phyloP scores from a whole-genome alignment of 2,329 filamentous ascomycete genomes.

The Clonostachys solani region DNA sequence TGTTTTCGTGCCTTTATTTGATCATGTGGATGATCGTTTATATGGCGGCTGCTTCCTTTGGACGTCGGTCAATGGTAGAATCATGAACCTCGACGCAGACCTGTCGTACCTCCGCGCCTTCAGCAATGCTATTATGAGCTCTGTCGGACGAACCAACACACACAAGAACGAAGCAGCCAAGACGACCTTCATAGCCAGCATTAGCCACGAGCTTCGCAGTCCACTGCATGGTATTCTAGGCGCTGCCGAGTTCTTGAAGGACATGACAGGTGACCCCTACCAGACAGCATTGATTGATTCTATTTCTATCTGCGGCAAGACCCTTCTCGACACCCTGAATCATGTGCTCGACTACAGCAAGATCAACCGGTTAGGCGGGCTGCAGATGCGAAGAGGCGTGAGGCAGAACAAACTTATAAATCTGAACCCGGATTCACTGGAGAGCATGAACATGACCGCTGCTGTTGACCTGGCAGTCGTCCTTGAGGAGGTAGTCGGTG shows the following conservation, averaged over 20 bases:
- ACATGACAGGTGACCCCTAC: conserved; percentile 27
- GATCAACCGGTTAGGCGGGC: conserved; percentile 25
- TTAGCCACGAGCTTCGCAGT: conserved; percentile 53
- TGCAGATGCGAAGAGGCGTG: conserved; percentile 11
- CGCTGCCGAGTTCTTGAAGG: conserved; percentile 42
- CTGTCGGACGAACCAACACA: conserved; percentile 49
- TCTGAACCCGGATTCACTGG: conserved; percentile 17
- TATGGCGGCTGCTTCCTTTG: conserved; percentile 27
- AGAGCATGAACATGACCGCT: conserved; percentile 21
- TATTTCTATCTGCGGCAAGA: conserved; percentile 40
- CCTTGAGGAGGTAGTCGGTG: conserved; percentile 31
- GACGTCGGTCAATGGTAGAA: conserved; percentile 21
- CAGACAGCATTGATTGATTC: conserved; percentile 37
- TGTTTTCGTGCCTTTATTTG: conserved; percentile 27
- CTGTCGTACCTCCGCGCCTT: conserved; percentile 24
- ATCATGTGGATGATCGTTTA: conserved; percentile 24
- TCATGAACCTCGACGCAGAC: conserved; percentile 27
- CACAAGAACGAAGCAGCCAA: conserved; percentile 47
- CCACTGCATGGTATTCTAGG: conserved; percentile 54
- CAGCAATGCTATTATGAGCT: conserved; percentile 34
- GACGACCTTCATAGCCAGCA: conserved; percentile 53
- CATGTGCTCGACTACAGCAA: conserved; percentile 41
- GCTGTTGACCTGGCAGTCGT: conserved; percentile 25
- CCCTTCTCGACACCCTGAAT: conserved; percentile 43
- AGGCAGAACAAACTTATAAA: conserved; percentile 12